Percentiles rank a stretch among this genome's conserved stretches.
Conservation (phyloP, 768 basidiomycete species). For the Lanmaoa pseudosensibilis region DNA sequence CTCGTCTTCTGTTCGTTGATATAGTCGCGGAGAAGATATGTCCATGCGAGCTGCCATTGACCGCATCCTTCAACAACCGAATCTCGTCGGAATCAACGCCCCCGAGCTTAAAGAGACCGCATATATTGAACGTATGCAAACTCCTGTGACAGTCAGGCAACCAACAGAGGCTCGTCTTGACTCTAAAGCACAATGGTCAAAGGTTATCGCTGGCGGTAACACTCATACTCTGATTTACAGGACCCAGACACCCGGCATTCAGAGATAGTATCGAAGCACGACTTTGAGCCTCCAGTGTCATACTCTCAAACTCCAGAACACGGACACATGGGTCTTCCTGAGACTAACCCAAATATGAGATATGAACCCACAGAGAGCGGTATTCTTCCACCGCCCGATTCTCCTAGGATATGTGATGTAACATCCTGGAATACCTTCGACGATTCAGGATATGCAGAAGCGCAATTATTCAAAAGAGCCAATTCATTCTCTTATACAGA, state of each 20-base stretch:
- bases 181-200: constrained; percentile 13
- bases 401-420: background rate
- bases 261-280: background rate
- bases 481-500: background rate
- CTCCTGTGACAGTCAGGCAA: background rate
- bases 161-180: background rate
- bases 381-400: background rate
- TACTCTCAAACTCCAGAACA: background rate
- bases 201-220: background rate
- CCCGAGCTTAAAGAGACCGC: background rate
- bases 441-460: constrained; percentile 3
- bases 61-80: constrained; percentile 27
- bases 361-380: background rate
- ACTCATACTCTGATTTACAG: constrained; percentile 13
- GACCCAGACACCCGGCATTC: background rate
- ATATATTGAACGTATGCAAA: background rate
- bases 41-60: constrained; percentile 33
- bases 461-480: background rate
- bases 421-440: background rate
- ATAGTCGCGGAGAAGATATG: constrained; percentile 16
- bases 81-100: constrained; percentile 22
- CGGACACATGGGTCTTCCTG: background rate
- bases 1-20: constrained; percentile 4
- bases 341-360: background rate
- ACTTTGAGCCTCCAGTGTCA: background rate